phyloP scores from a whole-genome alignment of 78 protist genomes.

The Neovahlkampfia damariscottae region DNA sequence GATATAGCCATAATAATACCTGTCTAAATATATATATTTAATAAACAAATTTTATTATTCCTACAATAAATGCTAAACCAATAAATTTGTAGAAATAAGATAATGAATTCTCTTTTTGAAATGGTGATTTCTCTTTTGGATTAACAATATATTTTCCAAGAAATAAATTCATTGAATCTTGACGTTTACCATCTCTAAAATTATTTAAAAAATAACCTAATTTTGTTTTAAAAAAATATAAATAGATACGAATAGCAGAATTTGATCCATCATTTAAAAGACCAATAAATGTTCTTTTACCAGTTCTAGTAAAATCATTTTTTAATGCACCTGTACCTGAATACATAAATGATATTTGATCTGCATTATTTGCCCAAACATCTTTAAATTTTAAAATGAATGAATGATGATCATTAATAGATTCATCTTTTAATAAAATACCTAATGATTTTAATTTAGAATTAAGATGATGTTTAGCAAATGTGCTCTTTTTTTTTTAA shows the following conservation, averaged over 20 bases:
- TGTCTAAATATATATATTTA: too few species aligned
- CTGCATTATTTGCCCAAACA: constrained; percentile 74
- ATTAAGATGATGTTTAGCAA: too few species aligned
- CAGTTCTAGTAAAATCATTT: constrained; percentile 64
- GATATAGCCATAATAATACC: too few species aligned
- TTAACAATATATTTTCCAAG: background rate
- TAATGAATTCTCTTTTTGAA: too few species aligned
- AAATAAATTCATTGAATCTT: background rate
- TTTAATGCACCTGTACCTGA: constrained; percentile 74
- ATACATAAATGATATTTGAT: constrained; percentile 51
- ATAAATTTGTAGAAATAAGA: too few species aligned
- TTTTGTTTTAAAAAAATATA: too few species aligned
- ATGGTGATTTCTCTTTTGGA: background rate
- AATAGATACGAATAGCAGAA: constrained; percentile 51
- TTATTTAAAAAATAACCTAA: constrained; percentile 44
- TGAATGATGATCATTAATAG: background rate
- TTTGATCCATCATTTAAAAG: constrained; percentile 53
- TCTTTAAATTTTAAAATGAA: background rate
- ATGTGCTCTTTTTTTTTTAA: too few species aligned
- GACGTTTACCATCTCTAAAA: constrained; percentile 37
- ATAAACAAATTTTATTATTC: too few species aligned
- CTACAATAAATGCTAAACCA: too few species aligned
- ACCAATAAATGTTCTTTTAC: constrained; percentile 49
- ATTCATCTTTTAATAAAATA: too few species aligned
- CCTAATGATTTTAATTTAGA: too few species aligned